Conservation (phyloP, 169 alveolate genomes). For the Fabrea salina region DNA sequence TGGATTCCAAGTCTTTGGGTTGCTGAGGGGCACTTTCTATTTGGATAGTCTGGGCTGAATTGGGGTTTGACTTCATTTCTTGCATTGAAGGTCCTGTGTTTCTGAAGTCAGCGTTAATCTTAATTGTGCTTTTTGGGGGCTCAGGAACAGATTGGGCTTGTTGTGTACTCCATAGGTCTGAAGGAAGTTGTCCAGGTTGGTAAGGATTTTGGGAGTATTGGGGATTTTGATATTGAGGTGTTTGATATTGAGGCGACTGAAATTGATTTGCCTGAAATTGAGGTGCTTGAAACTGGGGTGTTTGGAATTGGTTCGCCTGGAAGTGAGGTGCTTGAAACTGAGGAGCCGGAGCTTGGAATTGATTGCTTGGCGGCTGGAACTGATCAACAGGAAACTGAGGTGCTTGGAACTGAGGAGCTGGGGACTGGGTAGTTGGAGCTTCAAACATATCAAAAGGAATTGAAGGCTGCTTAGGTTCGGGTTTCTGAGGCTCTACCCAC, state of each 20-base stretch:
- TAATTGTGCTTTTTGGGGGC: background rate
- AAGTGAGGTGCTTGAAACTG: background rate
- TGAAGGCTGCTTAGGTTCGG: too few relatives aligned
- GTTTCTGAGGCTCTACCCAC: too few relatives aligned
- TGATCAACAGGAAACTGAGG: background rate
- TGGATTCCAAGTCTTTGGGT: background rate
- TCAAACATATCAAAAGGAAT: background rate
- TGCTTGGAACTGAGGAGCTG: background rate
- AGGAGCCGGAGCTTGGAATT: background rate
- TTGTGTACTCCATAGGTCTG: background rate
- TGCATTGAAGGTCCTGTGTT: conserved; percentile 13
- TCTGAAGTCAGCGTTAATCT: background rate
- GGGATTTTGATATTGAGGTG: background rate
- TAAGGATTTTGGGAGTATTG: too few relatives aligned
- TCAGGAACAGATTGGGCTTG: background rate
- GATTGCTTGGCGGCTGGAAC: background rate
- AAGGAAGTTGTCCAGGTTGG: background rate
- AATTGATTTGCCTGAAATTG: background rate
- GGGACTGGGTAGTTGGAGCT: background rate
- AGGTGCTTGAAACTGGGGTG: background rate
- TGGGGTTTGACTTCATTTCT: background rate
- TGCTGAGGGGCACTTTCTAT: background rate
- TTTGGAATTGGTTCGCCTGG: background rate
- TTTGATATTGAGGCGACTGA: background rate
- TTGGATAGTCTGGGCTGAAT: background rate